phyloP scores from a whole-genome alignment of 1,284 basidiomycete species.

The Cystobasidium pallidum region DNA sequence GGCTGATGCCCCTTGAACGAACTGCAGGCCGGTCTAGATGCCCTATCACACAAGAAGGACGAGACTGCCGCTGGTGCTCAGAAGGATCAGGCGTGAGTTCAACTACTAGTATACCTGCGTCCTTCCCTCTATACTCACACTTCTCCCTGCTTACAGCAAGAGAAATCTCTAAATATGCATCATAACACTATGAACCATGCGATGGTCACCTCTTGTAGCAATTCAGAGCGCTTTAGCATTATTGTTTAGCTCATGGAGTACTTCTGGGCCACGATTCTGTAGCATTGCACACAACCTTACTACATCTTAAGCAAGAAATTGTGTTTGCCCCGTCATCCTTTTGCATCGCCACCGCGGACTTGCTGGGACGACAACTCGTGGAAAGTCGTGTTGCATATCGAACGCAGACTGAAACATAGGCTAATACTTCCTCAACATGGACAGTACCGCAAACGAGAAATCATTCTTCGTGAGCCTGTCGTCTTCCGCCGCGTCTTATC shows the following conservation, averaged over 20 bases:
- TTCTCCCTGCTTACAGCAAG: conserved; percentile 19
- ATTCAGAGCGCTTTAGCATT: not conserved
- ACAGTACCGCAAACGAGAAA: conserved; percentile 5
- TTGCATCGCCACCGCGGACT: too few relatives aligned
- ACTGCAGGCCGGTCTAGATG: conserved; percentile 29
- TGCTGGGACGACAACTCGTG: not conserved
- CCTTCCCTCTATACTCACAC: too few relatives aligned
- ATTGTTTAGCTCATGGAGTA: not conserved
- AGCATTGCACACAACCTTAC: not conserved
- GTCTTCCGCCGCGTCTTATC: not conserved
- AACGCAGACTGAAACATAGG: not conserved
- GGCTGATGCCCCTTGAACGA: not conserved
- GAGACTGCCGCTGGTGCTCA: conserved; percentile 40
- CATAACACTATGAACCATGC: not conserved
- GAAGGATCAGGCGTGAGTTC: conserved; percentile 36
- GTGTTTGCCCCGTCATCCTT: too few relatives aligned
- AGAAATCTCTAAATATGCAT: conserved; percentile 30
- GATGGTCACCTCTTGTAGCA: not conserved
- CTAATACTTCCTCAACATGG: too few relatives aligned
- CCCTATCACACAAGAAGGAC: conserved; percentile 29
- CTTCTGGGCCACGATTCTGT: not conserved
- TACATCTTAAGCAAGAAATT: too few relatives aligned
- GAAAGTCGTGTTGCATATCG: not conserved
- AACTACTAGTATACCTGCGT: not conserved
- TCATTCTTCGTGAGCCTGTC: not conserved